Base-by-base conservation (phyloP, 768 basidiomycete genomes). In the Kockovaella imperatae region DNA sequence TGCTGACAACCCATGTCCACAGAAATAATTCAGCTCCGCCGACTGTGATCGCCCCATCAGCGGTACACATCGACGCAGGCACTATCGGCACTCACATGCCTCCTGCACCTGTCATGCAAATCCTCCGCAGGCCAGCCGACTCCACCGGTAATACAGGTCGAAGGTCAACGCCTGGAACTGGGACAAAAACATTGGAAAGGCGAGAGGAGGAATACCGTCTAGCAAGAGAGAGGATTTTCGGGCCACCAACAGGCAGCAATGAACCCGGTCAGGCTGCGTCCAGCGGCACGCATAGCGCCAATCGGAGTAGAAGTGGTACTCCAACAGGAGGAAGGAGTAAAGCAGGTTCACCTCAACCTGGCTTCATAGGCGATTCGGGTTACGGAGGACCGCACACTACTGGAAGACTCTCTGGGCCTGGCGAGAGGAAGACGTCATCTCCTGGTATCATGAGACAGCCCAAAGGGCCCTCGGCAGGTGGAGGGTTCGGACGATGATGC, bases 111-210 rank as follows among this genome's bases (percentile, higher is more conserved):
- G 29, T 42, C 14, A 54, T 54, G 28, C 38, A 49, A 21, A 54
- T 54, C 42, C 52, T 54, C 17, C 41, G 43, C 18, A 34, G 52
- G 1, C 42, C 47, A 1, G 47, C 23, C 18, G 35, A 15, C 14
- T 26, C 18, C 20, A 29, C 23, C 14, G 18, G 18, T 11, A 38
- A 38, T 10, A 14, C 8, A 44, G 36, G 29, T 31, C 31, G 20
- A 24, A 31, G 21, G 42, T 25, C 8, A 15, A n/a, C 18, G 10
- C 51, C 47, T 10, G 40, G 6, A 74, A 56, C 73, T 29, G 34
- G 76, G 64, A 76, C 74, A 1, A 67, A 67, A 43, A 60, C 57
- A 11, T 35, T 61, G 21, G 56, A 54, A 34, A 59, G 64, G 47
- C 45, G 59, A 30, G 65, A 60, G 31, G 62, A 58, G 30, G 57